Percentiles rank a stretch among this genome's conserved stretches.
phyloP scores from a whole-genome alignment of 345 rosid species.

The Lepidium africanum region DNA sequence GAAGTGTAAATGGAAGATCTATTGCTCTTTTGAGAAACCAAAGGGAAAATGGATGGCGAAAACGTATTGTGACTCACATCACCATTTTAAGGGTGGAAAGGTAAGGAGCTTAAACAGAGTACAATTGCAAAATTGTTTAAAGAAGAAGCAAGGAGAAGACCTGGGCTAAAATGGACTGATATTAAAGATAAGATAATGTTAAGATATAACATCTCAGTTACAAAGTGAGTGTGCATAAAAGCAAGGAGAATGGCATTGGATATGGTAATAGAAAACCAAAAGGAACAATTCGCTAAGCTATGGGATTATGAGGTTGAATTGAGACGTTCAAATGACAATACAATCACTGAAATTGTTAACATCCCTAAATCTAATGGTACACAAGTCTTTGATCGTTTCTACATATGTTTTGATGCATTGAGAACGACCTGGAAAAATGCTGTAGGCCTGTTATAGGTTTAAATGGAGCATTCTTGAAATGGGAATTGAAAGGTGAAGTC shows the following conservation, averaged over 20 bases:
- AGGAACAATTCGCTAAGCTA: not conserved
- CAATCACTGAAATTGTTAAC: not conserved
- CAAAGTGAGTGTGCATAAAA: not conserved
- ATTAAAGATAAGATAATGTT: not conserved
- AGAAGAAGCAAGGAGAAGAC: not conserved
- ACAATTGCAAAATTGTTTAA: not conserved
- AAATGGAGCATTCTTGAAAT: not conserved
- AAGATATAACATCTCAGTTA: not conserved
- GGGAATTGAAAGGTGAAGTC: not conserved
- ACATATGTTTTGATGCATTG: not conserved
- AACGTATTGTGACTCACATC: not conserved
- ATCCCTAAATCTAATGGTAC: not conserved
- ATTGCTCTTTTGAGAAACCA: not conserved
- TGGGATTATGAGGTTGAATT: not conserved
- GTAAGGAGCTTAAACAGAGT: not conserved
- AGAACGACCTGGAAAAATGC: not conserved
- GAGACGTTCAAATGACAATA: not conserved
- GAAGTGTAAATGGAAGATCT: not conserved
- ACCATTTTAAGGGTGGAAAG: not conserved
- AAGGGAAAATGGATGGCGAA: not conserved
- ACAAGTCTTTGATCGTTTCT: not conserved
- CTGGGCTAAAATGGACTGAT: not conserved
- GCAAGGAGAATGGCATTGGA: not conserved
- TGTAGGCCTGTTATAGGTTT: not conserved
- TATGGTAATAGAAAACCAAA: not conserved